Percentiles rank a stretch among this genome's conserved stretches.
These are phyloP conservation scores for Tetrahymena borealis DNA, from an alignment of 73 alveolate species.

Conservation along the genomic window DNA sequence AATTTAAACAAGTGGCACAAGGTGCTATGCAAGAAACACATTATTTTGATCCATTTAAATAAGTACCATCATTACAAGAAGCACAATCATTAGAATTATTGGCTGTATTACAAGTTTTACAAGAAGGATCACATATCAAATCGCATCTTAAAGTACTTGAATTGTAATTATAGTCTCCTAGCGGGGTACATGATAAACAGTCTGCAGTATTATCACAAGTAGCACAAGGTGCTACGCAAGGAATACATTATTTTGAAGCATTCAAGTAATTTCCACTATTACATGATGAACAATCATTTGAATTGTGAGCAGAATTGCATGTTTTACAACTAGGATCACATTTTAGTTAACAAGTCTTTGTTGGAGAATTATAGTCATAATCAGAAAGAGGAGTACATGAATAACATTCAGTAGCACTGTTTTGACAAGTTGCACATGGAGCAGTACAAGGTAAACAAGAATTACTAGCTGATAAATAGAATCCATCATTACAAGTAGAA, in stretches of 20 bases:
- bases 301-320: neutral
- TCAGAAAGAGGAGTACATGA: neutral
- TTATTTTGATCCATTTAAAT: neutral
- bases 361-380: neutral
- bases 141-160: neutral
- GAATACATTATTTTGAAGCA: neutral
- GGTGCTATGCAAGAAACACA: neutral
- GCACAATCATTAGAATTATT: neutral
- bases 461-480: neutral
- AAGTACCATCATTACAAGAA: neutral
- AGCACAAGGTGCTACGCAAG: neutral
- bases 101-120: neutral
- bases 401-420: neutral
- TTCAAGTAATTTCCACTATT: neutral
- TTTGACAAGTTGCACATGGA: neutral
- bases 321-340: neutral
- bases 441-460: neutral
- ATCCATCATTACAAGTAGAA: neutral
- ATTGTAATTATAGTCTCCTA: neutral
- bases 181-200: neutral
- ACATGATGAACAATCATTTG: neutral
- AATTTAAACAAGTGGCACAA: neutral
- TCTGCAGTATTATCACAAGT: neutral
- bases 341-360: too few species aligned
- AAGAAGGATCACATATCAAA: neutral